Evolutionary conservation across 2,329 filamentous ascomycete genomes (phyloP), one percentile per base, ranked within the genome.

Genomic region (Aspergillus sp.): DNA sequence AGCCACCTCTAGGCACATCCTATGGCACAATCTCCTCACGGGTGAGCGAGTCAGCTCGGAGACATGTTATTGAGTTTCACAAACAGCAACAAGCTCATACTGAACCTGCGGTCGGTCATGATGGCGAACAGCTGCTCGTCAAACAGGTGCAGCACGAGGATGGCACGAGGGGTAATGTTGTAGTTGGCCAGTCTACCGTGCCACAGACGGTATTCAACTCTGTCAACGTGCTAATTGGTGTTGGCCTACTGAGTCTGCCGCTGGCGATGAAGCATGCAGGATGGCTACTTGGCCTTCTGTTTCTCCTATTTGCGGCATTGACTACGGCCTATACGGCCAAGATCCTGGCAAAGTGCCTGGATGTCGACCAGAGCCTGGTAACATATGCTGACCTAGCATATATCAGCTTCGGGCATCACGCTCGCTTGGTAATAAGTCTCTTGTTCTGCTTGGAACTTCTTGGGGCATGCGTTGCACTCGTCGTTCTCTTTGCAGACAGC

Each of bases 181-280:
- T 97, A 2, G 90, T 96, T 64, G 94, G 94, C 45, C 93, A 96
- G 79, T 96, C 92, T n/a, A 99, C 94, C 1, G 83, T 98, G 17
- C 93, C 93, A 0, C 94, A 98, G 80, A 98, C 94, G 7, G 86
- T 97, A 64, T 96, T 98, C 83, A 99, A 99, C 78, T 96, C 92
- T 3, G 94, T 94, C 74, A 97, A 97, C 68, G 92, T 96, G 54
- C 81, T 97, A 62, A 94, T 97, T 64, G 93, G 93, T 17, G 89
- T 99, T 31, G 94, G 94, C 0, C 81, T 99, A 31, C 83, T 99
- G 54, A 96, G 92, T 76, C 81, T 99, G 57, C 95, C 94, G 6
- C 84, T 98, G 72, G 94, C 91, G 6, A 82, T 98, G 71, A 92
- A 89, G 71, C 93, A 96, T 75, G 89, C 91, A 13, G 94, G 93